Percentiles rank a stretch among this genome's conserved stretches.
Conservation (phyloP, 163 green algal species). For the Scenedesmus sp. region DNA sequence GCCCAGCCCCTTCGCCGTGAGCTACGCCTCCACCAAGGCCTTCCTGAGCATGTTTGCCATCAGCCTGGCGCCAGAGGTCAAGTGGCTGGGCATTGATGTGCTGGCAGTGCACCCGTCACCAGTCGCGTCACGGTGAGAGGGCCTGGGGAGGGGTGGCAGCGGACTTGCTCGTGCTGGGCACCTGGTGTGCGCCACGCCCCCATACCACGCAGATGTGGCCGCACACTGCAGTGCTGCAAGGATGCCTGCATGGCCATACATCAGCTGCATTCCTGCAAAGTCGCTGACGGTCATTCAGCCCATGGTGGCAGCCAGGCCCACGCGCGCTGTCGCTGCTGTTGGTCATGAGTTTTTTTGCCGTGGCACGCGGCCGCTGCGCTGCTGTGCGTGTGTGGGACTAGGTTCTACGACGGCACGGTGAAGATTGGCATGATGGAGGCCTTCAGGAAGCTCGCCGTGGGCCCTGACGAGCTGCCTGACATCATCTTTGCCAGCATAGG, state of each 20-base stretch:
- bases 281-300: too few species aligned
- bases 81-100: slow-evolving; percentile 93
- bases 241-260: neutral
- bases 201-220: too few species aligned
- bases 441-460: slow-evolving; percentile 93
- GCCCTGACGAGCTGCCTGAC: slow-evolving; percentile 88
- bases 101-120: slow-evolving; percentile 96
- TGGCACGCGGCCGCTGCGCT: neutral
- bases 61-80: slow-evolving; percentile 91
- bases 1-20: slow-evolving; percentile 82
- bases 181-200: too few species aligned
- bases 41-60: slow-evolving; percentile 96
- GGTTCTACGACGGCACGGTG: slow-evolving; percentile 86
- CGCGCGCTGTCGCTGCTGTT: neutral
- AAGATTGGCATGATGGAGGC: slow-evolving; percentile 93
- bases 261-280: neutral
- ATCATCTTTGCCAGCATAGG: slow-evolving; percentile 88
- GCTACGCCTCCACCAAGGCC: slow-evolving; percentile 96
- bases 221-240: neutral
- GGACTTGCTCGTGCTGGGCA: too few species aligned
- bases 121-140: slow-evolving; percentile 84
- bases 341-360: neutral
- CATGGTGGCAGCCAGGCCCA: too few species aligned
- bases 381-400: slow-evolving; percentile 44
- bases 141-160: too few species aligned